Percentiles rank a stretch among this genome's conserved stretches.
These are phyloP conservation scores for Skeletonema menzelii DNA, from an alignment of 108 stramenopile genomes.

Conservation along the genomic window DNA sequence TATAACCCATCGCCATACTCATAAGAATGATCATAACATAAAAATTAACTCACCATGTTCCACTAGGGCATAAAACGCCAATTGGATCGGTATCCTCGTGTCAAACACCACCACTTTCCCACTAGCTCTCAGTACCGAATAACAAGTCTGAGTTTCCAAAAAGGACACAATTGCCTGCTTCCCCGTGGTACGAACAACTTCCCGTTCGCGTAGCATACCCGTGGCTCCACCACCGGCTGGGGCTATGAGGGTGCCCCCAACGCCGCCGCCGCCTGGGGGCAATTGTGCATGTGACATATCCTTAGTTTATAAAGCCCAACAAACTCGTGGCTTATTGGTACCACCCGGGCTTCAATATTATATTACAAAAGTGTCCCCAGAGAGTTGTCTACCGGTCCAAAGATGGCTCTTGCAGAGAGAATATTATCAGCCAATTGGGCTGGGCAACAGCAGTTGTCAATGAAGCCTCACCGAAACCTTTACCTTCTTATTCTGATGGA, in stretches of 20 bases:
- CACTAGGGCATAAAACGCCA: constrained; percentile 98
- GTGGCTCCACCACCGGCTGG: constrained; percentile 7
- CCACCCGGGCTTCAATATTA: neutral
- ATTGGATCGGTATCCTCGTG: constrained; percentile 94
- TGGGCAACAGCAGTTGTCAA: too few relatives aligned
- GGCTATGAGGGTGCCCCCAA: neutral
- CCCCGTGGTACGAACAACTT: constrained; percentile 78
- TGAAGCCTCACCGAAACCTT: neutral
- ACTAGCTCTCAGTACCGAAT: constrained; percentile 70
- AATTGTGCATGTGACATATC: constrained; percentile 1
- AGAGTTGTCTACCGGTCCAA: neutral
- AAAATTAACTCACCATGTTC: constrained; percentile 86
- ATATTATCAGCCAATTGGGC: neutral
- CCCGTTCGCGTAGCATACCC: constrained; percentile 63
- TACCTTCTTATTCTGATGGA: too few relatives aligned
- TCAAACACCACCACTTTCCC: constrained; percentile 98
- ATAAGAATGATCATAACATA: neutral
- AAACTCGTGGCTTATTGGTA: neutral
- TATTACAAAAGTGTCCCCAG: neutral
- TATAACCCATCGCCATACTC: neutral
- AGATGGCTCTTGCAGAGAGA: neutral
- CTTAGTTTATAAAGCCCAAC: neutral
- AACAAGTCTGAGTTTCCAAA: constrained; percentile 76
- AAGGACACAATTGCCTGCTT: constrained; percentile 79
- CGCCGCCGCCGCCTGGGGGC: neutral